Base-by-base conservation (phyloP, 2,329 filamentous ascomycete genomes). In the Monosporascus ibericus region DNA sequence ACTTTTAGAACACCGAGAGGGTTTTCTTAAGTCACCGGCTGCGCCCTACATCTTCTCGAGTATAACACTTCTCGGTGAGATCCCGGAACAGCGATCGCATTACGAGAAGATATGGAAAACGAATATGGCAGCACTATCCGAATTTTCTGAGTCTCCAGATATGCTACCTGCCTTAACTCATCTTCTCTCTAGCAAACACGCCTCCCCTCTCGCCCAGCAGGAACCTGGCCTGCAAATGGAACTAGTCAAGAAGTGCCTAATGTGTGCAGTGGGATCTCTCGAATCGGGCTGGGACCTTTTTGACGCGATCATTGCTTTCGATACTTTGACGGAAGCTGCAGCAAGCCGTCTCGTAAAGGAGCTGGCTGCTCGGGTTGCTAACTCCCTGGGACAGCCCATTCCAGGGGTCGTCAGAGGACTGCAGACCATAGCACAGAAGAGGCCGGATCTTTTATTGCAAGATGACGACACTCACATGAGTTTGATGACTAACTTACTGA, bases 11-110 rank as follows among this genome's bases (percentile, higher is more conserved):
- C 73, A 85, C 55, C 72, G 87, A 15, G 72, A 79, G 0, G 70
- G 73, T 1, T 71, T 94, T 17, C 70, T 92, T 3, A 69, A 78
- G 2, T 91, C 89, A 0, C 81, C 87, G 0, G 92, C 90, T 1
- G 81, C 82, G 0, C 69, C 79, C 2, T 79, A 85, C 48, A 68
- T 96, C 0, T 72, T 91, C 7, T 80, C 84, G 0, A 81, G 84
- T 11, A 72, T 95, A 0, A 78, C 84, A 47, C 68, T 78, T 1
- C 72, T 85, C 40, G 76, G 78, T 1, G 65, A 72, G 30, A 71
- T 74, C 17, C 68, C 68, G 39, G 71, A 60, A 50, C 72, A 67
- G 52, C 65, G 65, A 0, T 58, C 61, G 0, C 62, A 66, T 0
- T 79, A 77, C 49, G 63, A 67, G 9, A 56, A 58, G 1, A 66